Evolutionary conservation across 805 yeast genomes (phyloP).

Genomic region (Candida ortonii): DNA sequence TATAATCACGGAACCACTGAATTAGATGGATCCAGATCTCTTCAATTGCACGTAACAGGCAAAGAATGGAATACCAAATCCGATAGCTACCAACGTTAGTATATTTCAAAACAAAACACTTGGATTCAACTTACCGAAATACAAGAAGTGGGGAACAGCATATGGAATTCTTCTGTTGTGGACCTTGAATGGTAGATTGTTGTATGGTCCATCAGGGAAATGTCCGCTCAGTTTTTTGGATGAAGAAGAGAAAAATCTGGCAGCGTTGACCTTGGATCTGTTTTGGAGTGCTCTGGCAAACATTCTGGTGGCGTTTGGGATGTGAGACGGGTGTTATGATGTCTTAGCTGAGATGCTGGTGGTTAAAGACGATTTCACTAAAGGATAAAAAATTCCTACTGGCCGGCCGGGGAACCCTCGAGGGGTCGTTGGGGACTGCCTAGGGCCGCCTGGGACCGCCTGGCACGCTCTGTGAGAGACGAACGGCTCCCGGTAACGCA

Average conservation of each 20-base stretch:
- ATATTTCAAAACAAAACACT: background rate
- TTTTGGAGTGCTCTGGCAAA: slow-evolving; percentile 30
- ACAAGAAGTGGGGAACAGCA: slow-evolving; percentile 77
- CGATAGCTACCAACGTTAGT: slow-evolving; percentile 38
- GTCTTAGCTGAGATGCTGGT: too few species aligned
- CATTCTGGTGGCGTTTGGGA: slow-evolving; percentile 20
- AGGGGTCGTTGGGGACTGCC: too few species aligned
- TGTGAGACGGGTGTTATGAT: background rate
- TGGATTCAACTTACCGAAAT: slow-evolving; percentile 48
- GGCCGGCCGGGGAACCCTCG: too few species aligned
- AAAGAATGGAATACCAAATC: slow-evolving; percentile 75
- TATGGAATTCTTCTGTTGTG: slow-evolving; percentile 91
- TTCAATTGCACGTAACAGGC: slow-evolving; percentile 78
- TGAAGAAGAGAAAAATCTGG: slow-evolving; percentile 56
- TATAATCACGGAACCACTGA: slow-evolving; percentile 1
- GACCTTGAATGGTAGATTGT: slow-evolving; percentile 91
- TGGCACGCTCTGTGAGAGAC: background rate
- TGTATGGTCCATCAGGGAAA: slow-evolving; percentile 80
- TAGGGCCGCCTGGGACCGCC: background rate
- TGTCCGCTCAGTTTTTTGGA: slow-evolving; percentile 40
- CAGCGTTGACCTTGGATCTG: slow-evolving; percentile 22
- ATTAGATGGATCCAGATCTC: slow-evolving; percentile 68
- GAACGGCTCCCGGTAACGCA: too few species aligned
- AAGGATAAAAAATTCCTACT: too few species aligned
- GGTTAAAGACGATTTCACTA: too few species aligned